Base-by-base conservation (phyloP, 768 basidiomycete species). In the Podaxis mareebaensis region DNA sequence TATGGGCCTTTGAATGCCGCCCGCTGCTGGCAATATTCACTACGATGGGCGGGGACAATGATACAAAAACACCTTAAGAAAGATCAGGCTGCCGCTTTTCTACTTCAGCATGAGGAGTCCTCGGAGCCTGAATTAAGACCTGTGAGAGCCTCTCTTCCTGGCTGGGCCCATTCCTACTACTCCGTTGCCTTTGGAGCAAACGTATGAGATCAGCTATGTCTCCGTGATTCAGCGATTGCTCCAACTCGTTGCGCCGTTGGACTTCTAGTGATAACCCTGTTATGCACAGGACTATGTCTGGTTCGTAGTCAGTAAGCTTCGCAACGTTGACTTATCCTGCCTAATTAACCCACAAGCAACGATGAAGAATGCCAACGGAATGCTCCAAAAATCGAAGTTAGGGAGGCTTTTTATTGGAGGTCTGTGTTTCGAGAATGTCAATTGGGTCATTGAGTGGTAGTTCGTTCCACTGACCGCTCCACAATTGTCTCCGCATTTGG, bases 131-230 rank as follows among this genome's bases (percentile, higher is more conserved):
- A 44, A n/a, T 44, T 8, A 44, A 44, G n/a, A 44, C n/a, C 13
- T 20, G 42, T 5, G 42, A 8, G 42, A 44, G 42, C 42, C 42
- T 13, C 22, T 12, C n/a, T 17, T 24, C 49, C 49, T 51, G 49
- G 24, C 22, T 12, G 22, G 13, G 24, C 22, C 3, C 49, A 10
- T 24, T 17, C 20, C 26, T 33, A 11, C 4, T 33, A 20, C 36
- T 20, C 36, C 58, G 39, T 7, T 38, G 17, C 8, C 53, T 40
- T 22, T 26, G 26, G 17, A 52, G 12, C 26, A 33, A 30, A 11
- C 58, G 58, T 17, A 58, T 13, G 44, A 58, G 58, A 33, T 53
- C 52, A 15, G 40, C 40, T 13, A 26, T 24, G 24, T 58, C 58
- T 17, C 58, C 58, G n/a, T 58, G 58, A 20, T 48, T 36, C 10